These are phyloP conservation scores for Leccinellum rugosiceps DNA, from an alignment of 768 basidiomycete genomes.

Conservation along the genomic window DNA sequence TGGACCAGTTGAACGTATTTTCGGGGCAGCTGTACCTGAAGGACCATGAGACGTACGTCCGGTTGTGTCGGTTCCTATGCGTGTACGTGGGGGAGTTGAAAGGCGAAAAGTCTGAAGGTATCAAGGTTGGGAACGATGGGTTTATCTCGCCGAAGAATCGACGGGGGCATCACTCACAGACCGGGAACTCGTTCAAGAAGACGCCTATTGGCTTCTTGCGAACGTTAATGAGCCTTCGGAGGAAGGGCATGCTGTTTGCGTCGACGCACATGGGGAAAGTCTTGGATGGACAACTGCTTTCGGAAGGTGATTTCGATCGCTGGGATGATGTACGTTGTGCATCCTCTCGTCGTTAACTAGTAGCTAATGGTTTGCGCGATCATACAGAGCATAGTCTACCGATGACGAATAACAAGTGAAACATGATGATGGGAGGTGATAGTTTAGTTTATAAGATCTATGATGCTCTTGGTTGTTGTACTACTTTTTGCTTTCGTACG, in stretches of 20 bases:
- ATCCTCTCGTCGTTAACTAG: neutral
- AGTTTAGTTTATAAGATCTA: neutral
- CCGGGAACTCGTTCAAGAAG: conserved; percentile 27
- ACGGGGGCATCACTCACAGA: neutral
- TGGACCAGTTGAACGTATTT: neutral
- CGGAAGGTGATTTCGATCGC: conserved; percentile 5
- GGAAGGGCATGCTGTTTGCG: conserved; percentile 39
- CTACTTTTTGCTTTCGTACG: neutral
- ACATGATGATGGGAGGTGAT: neutral
- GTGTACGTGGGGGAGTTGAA: neutral
- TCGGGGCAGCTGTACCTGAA: neutral
- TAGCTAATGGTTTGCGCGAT: neutral
- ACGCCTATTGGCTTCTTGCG: conserved; percentile 33
- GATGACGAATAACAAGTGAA: neutral
- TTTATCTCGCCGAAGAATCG: neutral
- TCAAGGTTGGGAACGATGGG: conserved; percentile 9
- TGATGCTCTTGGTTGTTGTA: neutral
- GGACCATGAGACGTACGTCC: conserved; percentile 21
- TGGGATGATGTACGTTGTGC: neutral
- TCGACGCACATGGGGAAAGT: conserved; percentile 43
- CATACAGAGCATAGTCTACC: neutral
- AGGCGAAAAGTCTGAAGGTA: neutral
- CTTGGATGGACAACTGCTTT: conserved; percentile 27
- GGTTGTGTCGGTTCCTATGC: neutral
- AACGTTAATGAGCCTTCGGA: conserved; percentile 25